phyloP scores from a whole-genome alignment of 2,329 filamentous ascomycete species.

The Ophiostoma ulmi region DNA sequence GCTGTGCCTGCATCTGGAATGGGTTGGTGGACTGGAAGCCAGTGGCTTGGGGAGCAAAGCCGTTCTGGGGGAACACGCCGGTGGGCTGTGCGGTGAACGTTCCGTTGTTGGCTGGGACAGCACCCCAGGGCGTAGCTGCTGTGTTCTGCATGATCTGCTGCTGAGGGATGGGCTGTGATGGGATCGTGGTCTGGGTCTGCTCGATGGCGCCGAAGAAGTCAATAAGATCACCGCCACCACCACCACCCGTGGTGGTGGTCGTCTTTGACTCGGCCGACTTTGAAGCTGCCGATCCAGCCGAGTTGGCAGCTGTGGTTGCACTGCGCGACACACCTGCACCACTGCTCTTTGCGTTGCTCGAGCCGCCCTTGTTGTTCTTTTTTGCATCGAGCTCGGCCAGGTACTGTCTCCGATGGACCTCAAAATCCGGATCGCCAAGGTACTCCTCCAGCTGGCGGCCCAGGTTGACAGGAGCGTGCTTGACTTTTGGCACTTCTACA shows the following conservation, averaged over 20 bases:
- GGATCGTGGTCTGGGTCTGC: constrained; percentile 72
- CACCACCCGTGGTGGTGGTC: constrained; percentile 30
- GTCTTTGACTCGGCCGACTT: constrained; percentile 41
- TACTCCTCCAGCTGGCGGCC: constrained; percentile 90
- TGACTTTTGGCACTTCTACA: constrained; percentile 91
- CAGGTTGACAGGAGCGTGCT: constrained; percentile 90
- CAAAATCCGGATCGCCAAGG: constrained; percentile 89
- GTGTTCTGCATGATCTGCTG: constrained; percentile 30
- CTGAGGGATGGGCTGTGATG: constrained; percentile 41
- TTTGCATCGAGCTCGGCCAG: constrained; percentile 76
- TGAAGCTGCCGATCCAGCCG: constrained; percentile 32
- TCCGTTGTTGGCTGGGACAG: constrained; percentile 28
- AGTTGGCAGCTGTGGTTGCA: constrained; percentile 34
- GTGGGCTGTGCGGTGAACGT: constrained; percentile 35
- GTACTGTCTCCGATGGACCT: constrained; percentile 87
- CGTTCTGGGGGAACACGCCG: constrained; percentile 36
- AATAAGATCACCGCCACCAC: constrained; percentile 68
- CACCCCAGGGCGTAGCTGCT: constrained; percentile 38
- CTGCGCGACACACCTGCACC: constrained; percentile 30
- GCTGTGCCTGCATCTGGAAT: constrained; percentile 39
- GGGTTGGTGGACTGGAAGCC: constrained; percentile 40
- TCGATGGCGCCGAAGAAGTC: constrained; percentile 95
- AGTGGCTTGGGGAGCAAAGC: constrained; percentile 39
- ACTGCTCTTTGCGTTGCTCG: constrained; percentile 39
- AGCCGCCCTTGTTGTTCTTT: constrained; percentile 45